Evolutionary conservation across 805 yeast species (phyloP).

Genomic region (Priceomyces haplophilus): DNA sequence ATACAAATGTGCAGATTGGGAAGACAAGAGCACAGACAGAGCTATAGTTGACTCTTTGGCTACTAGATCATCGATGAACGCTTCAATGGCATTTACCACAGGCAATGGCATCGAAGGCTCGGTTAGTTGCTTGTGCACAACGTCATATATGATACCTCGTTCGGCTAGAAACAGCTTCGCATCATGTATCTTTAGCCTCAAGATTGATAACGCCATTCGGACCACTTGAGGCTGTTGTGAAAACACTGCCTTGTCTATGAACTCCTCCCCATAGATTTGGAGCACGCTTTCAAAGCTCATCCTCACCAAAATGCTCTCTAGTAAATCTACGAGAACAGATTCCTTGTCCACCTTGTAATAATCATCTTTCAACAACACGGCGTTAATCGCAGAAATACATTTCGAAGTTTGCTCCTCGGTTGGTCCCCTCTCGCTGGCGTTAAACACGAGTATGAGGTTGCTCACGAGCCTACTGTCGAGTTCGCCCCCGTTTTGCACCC

Average conservation of each 20-base stretch:
- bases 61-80: background rate
- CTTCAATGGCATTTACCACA: constrained; percentile 6
- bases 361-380: constrained; percentile 10
- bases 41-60: background rate
- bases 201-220: constrained; percentile 4
- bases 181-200: constrained; percentile 3
- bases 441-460: background rate
- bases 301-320: constrained; percentile 12
- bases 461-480: constrained; percentile 3
- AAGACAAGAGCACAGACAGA: constrained; percentile 1
- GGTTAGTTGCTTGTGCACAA: constrained; percentile 2
- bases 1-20: constrained; percentile 8
- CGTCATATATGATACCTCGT: constrained; percentile 3
- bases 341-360: constrained; percentile 15
- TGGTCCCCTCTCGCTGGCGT: background rate
- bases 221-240: constrained; percentile 4
- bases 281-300: constrained; percentile 13
- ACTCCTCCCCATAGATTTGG: constrained; percentile 14
- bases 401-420: background rate
- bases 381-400: constrained; percentile 10
- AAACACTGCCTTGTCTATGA: constrained; percentile 10
- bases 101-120: constrained; percentile 2
- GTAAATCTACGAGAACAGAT: constrained; percentile 11
- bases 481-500: constrained; percentile 3
- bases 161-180: background rate